These are phyloP conservation scores for Ceratocystis alfenasii DNA, from an alignment of 2,329 filamentous ascomycete genomes.

Conservation along the genomic window DNA sequence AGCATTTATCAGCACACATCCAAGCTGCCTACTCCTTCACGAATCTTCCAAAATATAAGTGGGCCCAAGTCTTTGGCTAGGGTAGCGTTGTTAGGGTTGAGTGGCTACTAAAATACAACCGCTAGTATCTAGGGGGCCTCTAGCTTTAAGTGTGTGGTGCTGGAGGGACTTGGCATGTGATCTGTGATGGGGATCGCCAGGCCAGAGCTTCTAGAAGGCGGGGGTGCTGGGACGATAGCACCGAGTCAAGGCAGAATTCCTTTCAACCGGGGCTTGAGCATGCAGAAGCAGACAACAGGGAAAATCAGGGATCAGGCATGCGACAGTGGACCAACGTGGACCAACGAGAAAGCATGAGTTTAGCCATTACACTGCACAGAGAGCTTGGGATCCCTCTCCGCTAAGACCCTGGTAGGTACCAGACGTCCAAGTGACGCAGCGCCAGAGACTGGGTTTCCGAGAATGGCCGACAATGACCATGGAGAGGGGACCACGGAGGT, in stretches of 20 bases:
- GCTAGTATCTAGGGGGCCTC: neutral
- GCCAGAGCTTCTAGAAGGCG: neutral
- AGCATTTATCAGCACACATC: neutral
- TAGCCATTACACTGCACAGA: neutral
- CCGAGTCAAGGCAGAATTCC: neutral
- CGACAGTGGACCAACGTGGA: neutral
- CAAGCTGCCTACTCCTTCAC: neutral
- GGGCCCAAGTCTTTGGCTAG: neutral
- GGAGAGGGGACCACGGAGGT: neutral
- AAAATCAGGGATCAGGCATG: neutral
- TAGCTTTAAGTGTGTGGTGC: neutral
- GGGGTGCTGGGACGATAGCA: neutral
- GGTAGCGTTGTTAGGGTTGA: neutral
- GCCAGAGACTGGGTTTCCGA: conserved; percentile 15
- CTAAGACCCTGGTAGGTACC: neutral
- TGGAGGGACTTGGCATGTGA: conserved; percentile 17
- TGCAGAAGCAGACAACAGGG: neutral
- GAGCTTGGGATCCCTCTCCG: neutral
- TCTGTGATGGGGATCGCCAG: neutral
- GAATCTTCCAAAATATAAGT: neutral
- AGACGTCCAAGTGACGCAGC: too few relatives aligned
- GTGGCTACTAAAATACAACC: neutral
- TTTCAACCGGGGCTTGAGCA: neutral
- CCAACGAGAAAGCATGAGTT: neutral
- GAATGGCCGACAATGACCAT: conserved; percentile 20